These are phyloP conservation scores for Aquilaria yunnanensis DNA, from an alignment of 345 rosid genomes.

Conservation along the genomic window DNA sequence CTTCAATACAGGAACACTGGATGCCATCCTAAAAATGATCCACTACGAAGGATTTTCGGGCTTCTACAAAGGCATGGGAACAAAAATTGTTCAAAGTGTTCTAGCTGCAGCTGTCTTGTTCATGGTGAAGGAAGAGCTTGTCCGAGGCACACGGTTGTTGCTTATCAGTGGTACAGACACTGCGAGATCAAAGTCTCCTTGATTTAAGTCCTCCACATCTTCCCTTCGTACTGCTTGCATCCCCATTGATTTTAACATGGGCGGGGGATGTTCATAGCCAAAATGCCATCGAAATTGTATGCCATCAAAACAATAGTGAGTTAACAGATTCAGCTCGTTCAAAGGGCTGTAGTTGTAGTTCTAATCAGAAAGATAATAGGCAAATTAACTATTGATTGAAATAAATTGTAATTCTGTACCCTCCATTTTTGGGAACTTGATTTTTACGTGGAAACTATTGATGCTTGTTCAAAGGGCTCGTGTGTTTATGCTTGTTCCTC, in stretches of 20 bases:
- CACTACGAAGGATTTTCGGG: constrained; percentile 73
- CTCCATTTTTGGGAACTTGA: no score
- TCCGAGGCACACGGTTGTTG: constrained; percentile 48
- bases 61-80: constrained; percentile 96
- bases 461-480: no score
- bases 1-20: constrained; percentile 52
- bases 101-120: constrained; percentile 87
- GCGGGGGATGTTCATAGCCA: no score
- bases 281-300: no score
- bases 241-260: constrained; percentile 4
- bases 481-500: no score
- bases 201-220: constrained; percentile 9
- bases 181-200: constrained; percentile 31
- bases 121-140: constrained; percentile 96
- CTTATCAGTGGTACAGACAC: constrained; percentile 26
- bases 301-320: no score
- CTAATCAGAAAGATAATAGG: no score
- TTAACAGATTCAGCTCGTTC: no score
- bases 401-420: no score
- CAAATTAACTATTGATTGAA: no score
- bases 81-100: constrained; percentile 85
- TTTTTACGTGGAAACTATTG: no score
- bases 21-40: constrained; percentile 87
- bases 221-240: not conserved
- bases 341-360: no score